Evolutionary conservation across 106 monocot species (phyloP).

Genomic region (Dioscorea zingiberensis): DNA sequence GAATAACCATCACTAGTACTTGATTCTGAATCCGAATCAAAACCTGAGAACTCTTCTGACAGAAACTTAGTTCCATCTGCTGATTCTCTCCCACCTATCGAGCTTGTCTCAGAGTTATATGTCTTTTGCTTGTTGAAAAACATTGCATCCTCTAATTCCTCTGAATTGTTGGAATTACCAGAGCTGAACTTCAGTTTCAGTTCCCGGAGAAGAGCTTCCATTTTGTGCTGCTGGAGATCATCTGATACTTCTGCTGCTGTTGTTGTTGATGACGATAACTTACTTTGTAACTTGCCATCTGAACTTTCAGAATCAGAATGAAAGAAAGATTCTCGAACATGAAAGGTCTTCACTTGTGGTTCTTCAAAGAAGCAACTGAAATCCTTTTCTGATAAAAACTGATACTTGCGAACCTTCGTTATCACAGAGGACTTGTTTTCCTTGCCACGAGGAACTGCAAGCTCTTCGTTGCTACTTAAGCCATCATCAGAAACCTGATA

Average conservation of each 20-base stretch:
- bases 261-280: too few species aligned
- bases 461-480: neutral
- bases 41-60: slow-evolving; percentile 19
- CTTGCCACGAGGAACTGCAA: too few species aligned
- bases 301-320: too few species aligned
- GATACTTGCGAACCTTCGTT: slow-evolving; percentile 15
- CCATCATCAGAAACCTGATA: slow-evolving; percentile 20
- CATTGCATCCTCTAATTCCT: too few species aligned
- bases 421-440: neutral
- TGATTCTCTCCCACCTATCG: slow-evolving; percentile 11
- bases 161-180: too few species aligned
- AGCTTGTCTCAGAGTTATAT: neutral
- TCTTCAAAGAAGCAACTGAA: slow-evolving; percentile 30
- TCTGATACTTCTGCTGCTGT: too few species aligned
- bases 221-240: too few species aligned
- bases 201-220: too few species aligned
- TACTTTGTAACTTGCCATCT: too few species aligned
- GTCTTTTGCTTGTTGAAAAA: too few species aligned
- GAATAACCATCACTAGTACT: slow-evolving; percentile 54
- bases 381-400: slow-evolving; percentile 34
- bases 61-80: neutral
- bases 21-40: slow-evolving; percentile 54
- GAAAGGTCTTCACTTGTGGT: slow-evolving; percentile 22
- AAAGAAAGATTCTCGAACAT: slow-evolving; percentile 23
- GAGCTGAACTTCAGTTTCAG: too few species aligned